These are phyloP conservation scores for Echria macrotheca DNA, from an alignment of 495 filamentous ascomycete genomes.

Conservation along the genomic window DNA sequence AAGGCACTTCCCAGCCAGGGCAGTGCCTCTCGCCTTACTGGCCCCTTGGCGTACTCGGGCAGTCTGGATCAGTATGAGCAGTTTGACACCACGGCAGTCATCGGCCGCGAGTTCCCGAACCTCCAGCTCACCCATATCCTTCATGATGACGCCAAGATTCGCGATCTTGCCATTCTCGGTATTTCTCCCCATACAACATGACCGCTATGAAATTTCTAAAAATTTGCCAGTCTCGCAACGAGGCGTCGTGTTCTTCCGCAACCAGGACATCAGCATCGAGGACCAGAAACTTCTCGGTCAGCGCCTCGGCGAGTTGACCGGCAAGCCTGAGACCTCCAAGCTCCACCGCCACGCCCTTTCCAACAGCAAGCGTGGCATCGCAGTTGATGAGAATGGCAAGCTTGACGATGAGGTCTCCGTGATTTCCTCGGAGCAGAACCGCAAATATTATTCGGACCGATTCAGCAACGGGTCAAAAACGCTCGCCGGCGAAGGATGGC, in stretches of 20 bases:
- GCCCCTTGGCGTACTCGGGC: constrained; percentile 70
- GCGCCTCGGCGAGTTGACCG: constrained; percentile 63
- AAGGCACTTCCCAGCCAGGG: constrained; percentile 49
- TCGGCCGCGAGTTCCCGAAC: constrained; percentile 60
- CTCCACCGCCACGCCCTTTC: constrained; percentile 51
- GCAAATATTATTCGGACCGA: constrained; percentile 53
- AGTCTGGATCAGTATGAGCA: constrained; percentile 53
- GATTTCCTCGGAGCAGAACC: constrained; percentile 59
- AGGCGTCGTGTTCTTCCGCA: constrained; percentile 70
- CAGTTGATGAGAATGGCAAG: constrained; percentile 45
- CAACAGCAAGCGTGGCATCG: constrained; percentile 50
- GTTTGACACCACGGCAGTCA: constrained; percentile 61
- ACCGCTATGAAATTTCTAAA: constrained; percentile 1
- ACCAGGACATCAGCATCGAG: constrained; percentile 58
- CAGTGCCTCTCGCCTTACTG: constrained; percentile 72
- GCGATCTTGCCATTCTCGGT: constrained; percentile 65
- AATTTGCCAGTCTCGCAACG: constrained; percentile 56
- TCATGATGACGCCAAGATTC: constrained; percentile 61
- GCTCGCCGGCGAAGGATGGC: constrained; percentile 31
- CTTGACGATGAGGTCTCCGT: constrained; percentile 68
- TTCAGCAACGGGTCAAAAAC: constrained; percentile 47
- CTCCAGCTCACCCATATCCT: constrained; percentile 58
- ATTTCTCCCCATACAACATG: constrained; percentile 9
- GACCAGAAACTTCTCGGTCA: constrained; percentile 58
- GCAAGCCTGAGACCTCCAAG: constrained; percentile 56